Conservation (phyloP, 2,329 filamentous ascomycete species). For the Fusarium austroafricanum region DNA sequence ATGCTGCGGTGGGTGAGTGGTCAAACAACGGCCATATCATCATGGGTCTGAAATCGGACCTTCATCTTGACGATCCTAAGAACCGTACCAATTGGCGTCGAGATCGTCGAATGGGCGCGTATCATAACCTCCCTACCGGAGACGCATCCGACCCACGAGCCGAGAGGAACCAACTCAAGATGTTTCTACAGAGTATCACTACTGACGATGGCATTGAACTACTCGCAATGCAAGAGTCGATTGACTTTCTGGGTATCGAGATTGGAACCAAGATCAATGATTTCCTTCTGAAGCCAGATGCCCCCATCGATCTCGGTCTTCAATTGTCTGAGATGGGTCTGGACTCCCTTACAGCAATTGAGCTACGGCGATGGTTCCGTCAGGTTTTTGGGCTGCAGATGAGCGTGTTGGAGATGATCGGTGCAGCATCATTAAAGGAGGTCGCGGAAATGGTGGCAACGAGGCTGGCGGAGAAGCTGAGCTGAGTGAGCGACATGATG, state of each 20-base stretch:
- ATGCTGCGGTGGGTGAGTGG: too few relatives aligned
- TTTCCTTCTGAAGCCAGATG: slow-evolving; percentile 15
- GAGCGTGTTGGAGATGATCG: slow-evolving; percentile 31
- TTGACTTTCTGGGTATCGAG: slow-evolving; percentile 2
- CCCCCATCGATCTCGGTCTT: slow-evolving; percentile 1
- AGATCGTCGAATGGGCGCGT: slow-evolving; percentile 22
- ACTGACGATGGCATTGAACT: background rate
- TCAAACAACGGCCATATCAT: background rate
- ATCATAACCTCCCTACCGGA: slow-evolving; percentile 8
- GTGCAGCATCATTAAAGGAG: background rate
- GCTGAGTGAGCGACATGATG: too few relatives aligned
- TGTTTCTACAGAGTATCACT: too few relatives aligned
- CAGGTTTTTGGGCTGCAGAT: slow-evolving; percentile 17
- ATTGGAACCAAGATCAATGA: slow-evolving; percentile 22
- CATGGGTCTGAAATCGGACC: slow-evolving; percentile 10
- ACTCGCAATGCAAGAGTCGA: background rate
- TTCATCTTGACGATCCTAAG: slow-evolving; percentile 5
- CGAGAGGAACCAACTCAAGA: too few relatives aligned
- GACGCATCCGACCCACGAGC: background rate
- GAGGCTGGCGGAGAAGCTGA: too few relatives aligned
- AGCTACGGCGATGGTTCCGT: slow-evolving; percentile 22
- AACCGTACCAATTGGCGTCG: slow-evolving; percentile 19
- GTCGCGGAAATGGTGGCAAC: slow-evolving; percentile 11
- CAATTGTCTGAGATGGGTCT: slow-evolving; percentile 19
- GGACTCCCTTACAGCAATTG: slow-evolving; percentile 27